These are phyloP conservation scores for Populus tremula DNA, from an alignment of 345 rosid species.

Conservation along the genomic window DNA sequence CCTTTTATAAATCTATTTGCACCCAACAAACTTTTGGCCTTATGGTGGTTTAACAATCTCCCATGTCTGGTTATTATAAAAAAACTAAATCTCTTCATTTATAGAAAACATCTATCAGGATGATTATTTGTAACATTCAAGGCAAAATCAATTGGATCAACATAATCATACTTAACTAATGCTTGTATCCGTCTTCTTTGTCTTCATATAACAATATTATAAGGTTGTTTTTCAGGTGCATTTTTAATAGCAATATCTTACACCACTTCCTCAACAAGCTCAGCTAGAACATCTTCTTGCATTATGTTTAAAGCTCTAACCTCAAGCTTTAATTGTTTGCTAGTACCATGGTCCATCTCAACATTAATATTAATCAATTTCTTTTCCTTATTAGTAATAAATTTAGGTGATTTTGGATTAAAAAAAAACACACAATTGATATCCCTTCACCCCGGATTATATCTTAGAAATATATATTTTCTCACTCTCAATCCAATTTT, in stretches of 20 bases:
- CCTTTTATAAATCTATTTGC: no score
- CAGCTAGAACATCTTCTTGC: not conserved
- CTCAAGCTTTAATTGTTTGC: not conserved
- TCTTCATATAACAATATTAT: not conserved
- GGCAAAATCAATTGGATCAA: fast-evolving
- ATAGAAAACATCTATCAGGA: no score
- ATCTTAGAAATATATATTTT: not conserved
- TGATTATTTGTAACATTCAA: no score
- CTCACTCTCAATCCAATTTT: not conserved
- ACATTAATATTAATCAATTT: not conserved
- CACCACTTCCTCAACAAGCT: not conserved
- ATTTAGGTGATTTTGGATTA: not conserved
- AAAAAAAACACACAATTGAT: not conserved
- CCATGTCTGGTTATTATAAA: no score
- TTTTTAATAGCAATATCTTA: not conserved
- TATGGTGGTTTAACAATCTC: no score
- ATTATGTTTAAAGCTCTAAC: not conserved
- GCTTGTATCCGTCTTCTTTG: no score
- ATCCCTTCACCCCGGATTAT: not conserved
- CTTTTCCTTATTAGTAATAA: not conserved
- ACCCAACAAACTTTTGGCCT: no score
- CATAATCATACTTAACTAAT: no score
- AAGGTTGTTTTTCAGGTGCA: not conserved
- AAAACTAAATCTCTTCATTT: no score
- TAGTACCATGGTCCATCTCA: not conserved